Evolutionary conservation across 768 basidiomycete species (phyloP), one percentile per base, ranked within the genome.

Genomic region (Astraeus odoratus): DNA sequence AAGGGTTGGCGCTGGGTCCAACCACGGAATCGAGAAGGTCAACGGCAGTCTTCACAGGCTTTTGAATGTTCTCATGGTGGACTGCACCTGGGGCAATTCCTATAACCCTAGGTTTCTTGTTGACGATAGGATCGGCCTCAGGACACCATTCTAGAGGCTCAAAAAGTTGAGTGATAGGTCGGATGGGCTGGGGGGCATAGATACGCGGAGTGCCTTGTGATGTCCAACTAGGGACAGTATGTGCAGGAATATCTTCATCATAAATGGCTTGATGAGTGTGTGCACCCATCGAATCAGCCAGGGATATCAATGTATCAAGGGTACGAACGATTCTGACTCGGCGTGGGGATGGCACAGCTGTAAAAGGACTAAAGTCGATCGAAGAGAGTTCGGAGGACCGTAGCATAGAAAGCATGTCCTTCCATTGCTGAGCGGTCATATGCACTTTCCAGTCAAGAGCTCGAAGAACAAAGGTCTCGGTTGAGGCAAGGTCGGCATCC

Each of bases 41-140:
- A n/a, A n/a, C n/a, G n/a, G n/a, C n/a, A n/a, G n/a, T n/a, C n/a
- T n/a, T n/a, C n/a, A n/a, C 10, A 4, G 30, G 10, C 30, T 31
- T 31, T 4, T 5, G 30, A 31, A 12, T 31, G 30, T n/a, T 31
- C 10, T 8, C 31, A 24, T 24, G 20, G 36, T 42, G 46, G 39
- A 52, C 53, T 5, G 53, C 39, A 5, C 64, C 62, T 8, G 63
- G 63, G 23, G 64, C 64, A 22, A 63, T 52, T 19, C 62, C 60
- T 34, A 58, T 47, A 26, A 42, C 51, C 19, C 56, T 53, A 3
- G 51, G 62, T 13, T 53, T 60, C 42, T 48, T 53, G 39, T 65
- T 62, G 34, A 64, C 36, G 15, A 64, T 49, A 13, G 64, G 64
- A 34, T 64, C 64, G 35, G 53, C 54, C 35, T 55, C 39, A 1